phyloP scores from a whole-genome alignment of 1,139 yeast species.

The Schwanniomyces etchellsii region DNA sequence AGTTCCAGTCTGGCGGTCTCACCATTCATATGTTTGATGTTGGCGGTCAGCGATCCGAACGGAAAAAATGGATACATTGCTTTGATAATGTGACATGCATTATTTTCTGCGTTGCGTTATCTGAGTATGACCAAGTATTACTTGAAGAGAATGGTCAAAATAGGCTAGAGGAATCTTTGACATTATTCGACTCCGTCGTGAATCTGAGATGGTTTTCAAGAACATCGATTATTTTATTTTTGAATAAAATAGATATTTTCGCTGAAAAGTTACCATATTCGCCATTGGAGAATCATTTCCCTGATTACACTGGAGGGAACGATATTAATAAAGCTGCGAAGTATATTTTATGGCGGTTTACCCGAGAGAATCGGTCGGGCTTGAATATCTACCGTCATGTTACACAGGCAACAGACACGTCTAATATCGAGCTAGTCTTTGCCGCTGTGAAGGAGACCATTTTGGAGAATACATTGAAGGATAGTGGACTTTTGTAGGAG shows the following conservation, averaged over 20 bases:
- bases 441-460: slow-evolving; percentile 91
- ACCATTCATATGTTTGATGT: slow-evolving; percentile 85
- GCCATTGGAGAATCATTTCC: slow-evolving; percentile 79
- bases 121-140: slow-evolving; percentile 84
- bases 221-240: slow-evolving; percentile 77
- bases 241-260: slow-evolving; percentile 86
- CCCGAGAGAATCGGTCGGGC: slow-evolving; percentile 78
- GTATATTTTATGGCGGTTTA: slow-evolving; percentile 86
- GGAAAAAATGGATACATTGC: slow-evolving; percentile 94
- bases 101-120: slow-evolving; percentile 83
- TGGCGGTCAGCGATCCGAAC: slow-evolving; percentile 91
- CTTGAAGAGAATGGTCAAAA: slow-evolving; percentile 77
- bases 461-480: slow-evolving; percentile 76
- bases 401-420: slow-evolving; percentile 92
- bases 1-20: slow-evolving; percentile 64
- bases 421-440: slow-evolving; percentile 80
- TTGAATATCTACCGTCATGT: slow-evolving; percentile 83
- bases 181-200: slow-evolving; percentile 82
- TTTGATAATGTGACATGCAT: slow-evolving; percentile 88
- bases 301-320: slow-evolving; percentile 85
- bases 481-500: slow-evolving; percentile 65
- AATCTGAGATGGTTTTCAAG: slow-evolving; percentile 93
- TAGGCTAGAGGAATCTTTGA: slow-evolving; percentile 78
- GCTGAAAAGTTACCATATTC: slow-evolving; percentile 79
- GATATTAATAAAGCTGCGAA: slow-evolving; percentile 93